A percentile compares a stretch with the other conserved stretches of the same genome.
Evolutionary conservation across 2,329 filamentous ascomycete species (phyloP).

Genomic region (Colletotrichum tabaci): DNA sequence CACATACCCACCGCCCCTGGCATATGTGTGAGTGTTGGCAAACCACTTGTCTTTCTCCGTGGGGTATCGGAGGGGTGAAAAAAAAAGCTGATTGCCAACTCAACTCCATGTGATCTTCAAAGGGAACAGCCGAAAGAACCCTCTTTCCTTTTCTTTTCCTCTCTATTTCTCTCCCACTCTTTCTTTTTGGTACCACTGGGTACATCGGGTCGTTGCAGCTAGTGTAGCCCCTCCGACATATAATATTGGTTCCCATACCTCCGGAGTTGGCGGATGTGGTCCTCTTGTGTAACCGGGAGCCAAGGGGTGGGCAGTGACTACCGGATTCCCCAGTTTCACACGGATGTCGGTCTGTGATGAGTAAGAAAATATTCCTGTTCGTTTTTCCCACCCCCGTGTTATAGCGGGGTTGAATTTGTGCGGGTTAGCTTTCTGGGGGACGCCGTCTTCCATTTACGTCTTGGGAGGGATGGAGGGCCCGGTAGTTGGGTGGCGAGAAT

Average conservation of each 20-base stretch:
- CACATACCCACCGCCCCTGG: constrained; percentile 39
- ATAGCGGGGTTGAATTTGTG: constrained; percentile 14
- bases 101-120: constrained; percentile 24
- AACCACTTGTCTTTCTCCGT: constrained; percentile 11
- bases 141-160: neutral
- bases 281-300: neutral
- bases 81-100: constrained; percentile 10
- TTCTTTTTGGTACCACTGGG: neutral
- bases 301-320: constrained; percentile 2
- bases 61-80: constrained; percentile 5
- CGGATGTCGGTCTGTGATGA: constrained; percentile 13
- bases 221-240: neutral
- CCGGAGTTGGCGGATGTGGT: constrained; percentile 31
- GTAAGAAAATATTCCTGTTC: constrained; percentile 19
- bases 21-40: constrained; percentile 24
- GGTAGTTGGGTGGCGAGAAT: constrained; percentile 39
- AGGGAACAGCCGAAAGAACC: neutral
- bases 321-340: constrained; percentile 21
- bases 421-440: constrained; percentile 28
- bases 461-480: constrained; percentile 24
- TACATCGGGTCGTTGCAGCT: constrained; percentile 10
- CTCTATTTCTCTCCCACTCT: neutral
- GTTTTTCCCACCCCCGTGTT: constrained; percentile 25
- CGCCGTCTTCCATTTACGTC: neutral
- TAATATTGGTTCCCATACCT: neutral